Conservation (phyloP, 148 eudicot species). For the Polygonum maritimum region DNA sequence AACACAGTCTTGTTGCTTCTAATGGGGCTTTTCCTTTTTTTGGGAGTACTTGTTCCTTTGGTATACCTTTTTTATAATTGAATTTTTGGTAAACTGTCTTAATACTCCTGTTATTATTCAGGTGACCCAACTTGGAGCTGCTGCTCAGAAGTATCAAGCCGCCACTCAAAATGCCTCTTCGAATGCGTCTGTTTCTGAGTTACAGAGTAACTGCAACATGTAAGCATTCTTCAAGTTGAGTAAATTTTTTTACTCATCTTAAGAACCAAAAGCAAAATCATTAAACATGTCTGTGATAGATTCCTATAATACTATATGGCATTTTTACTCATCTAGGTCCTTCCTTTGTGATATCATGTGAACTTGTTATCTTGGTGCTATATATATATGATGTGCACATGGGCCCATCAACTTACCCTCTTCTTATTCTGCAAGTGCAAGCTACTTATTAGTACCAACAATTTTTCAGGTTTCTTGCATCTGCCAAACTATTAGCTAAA, state of each 20-base stretch:
- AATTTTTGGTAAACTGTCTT: background rate
- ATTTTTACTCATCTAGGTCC: background rate
- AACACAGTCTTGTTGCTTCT: background rate
- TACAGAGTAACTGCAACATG: slow-evolving; percentile 90
- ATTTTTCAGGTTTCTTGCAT: slow-evolving; percentile 62
- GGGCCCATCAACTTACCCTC: background rate
- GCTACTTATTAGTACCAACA: background rate
- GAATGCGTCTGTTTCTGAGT: slow-evolving; percentile 57
- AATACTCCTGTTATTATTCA: slow-evolving; percentile 23
- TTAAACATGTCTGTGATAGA: background rate
- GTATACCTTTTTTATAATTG: background rate
- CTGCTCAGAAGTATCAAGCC: slow-evolving; percentile 90
- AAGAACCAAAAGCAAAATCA: background rate
- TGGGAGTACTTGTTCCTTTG: background rate
- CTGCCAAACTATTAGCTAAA: slow-evolving; percentile 72
- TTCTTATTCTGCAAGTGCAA: background rate
- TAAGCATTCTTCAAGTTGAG: slow-evolving; percentile 24
- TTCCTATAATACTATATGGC: background rate
- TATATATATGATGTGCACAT: background rate
- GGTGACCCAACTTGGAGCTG: slow-evolving; percentile 94
- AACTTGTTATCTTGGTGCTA: background rate
- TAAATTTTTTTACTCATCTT: too few species aligned
- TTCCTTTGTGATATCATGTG: background rate
- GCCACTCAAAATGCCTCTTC: slow-evolving; percentile 74
- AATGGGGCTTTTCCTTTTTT: background rate